Evolutionary conservation across 116 monocot species (phyloP).

Genomic region (Thalassia testudinum): DNA sequence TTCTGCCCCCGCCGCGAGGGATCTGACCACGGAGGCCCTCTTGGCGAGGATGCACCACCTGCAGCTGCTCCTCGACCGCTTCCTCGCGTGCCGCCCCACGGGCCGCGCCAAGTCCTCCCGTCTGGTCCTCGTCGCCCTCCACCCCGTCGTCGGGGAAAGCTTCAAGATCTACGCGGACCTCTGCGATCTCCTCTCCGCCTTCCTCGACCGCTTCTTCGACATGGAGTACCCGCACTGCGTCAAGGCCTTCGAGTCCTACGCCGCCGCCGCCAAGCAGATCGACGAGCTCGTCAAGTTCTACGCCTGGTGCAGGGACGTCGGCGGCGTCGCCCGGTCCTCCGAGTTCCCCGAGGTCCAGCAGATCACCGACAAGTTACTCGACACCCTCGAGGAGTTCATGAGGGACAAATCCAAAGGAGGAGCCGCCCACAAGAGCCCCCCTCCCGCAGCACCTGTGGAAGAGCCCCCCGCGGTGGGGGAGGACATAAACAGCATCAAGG

Average conservation of each 20-base stretch:
- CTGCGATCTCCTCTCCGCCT: slow-evolving; percentile 54
- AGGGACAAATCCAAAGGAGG: slow-evolving; percentile 33
- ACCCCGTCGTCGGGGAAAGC: slow-evolving; percentile 59
- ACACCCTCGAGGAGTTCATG: slow-evolving; percentile 69
- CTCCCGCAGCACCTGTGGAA: slow-evolving; percentile 5
- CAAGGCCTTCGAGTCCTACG: no score
- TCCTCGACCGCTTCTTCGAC: slow-evolving; percentile 70
- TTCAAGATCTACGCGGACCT: slow-evolving; percentile 82
- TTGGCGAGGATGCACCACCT: slow-evolving; percentile 54
- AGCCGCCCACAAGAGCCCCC: slow-evolving; percentile 23
- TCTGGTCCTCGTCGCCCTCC: slow-evolving; percentile 59
- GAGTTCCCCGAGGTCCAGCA: slow-evolving; percentile 75
- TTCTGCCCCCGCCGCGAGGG: background rate
- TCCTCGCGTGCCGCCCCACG: slow-evolving; percentile 69
- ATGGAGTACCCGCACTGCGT: slow-evolving; percentile 80
- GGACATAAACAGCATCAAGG: slow-evolving; percentile 27
- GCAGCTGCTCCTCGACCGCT: slow-evolving; percentile 63
- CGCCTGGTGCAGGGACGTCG: slow-evolving; percentile 57
- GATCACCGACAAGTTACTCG: slow-evolving; percentile 38
- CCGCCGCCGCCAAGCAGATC: slow-evolving; percentile 66
- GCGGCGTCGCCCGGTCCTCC: slow-evolving; percentile 56
- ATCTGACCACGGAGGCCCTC: background rate
- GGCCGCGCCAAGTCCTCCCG: slow-evolving; percentile 54
- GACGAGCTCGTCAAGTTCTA: no score
- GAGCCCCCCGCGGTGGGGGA: slow-evolving; percentile 25